A percentile compares a stretch with the other conserved stretches of the same genome.
Conservation (phyloP, 73 alveolate species). For the Paramecium sonneborni region DNA sequence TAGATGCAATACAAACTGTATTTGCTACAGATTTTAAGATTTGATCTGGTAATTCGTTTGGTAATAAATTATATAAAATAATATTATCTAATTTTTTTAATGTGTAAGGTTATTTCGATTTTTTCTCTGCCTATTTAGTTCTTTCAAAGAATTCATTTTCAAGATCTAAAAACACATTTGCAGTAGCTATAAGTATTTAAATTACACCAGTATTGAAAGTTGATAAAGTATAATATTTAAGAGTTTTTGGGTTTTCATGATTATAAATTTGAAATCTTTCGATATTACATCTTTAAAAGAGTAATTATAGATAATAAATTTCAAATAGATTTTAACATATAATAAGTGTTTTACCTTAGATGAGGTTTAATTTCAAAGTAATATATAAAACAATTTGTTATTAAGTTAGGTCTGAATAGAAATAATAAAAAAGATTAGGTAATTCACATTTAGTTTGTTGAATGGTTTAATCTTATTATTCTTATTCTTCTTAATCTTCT, state of each 20-base stretch:
- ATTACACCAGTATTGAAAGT: constrained; percentile 65
- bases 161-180: constrained; percentile 33
- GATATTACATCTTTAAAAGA: neutral
- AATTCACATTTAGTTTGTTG: neutral
- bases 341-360: constrained; percentile 28
- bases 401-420: neutral
- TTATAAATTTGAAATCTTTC: constrained; percentile 53
- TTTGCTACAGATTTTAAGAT: neutral
- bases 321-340: neutral
- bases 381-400: neutral
- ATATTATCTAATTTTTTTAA: constrained; percentile 55
- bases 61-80: constrained; percentile 31
- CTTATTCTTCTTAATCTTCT: constrained; percentile 32
- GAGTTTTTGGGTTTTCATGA: constrained; percentile 63
- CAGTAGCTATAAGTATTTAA: constrained; percentile 44
- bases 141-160: constrained; percentile 56
- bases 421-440: neutral
- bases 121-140: neutral
- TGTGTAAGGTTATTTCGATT: constrained; percentile 27
- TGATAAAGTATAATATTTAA: constrained; percentile 57
- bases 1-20: neutral
- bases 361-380: neutral
- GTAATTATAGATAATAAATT: neutral
- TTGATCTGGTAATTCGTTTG: neutral
- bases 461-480: neutral